These are phyloP conservation scores for Fomitopsis pulvina DNA, from an alignment of 768 basidiomycete genomes.

Conservation along the genomic window DNA sequence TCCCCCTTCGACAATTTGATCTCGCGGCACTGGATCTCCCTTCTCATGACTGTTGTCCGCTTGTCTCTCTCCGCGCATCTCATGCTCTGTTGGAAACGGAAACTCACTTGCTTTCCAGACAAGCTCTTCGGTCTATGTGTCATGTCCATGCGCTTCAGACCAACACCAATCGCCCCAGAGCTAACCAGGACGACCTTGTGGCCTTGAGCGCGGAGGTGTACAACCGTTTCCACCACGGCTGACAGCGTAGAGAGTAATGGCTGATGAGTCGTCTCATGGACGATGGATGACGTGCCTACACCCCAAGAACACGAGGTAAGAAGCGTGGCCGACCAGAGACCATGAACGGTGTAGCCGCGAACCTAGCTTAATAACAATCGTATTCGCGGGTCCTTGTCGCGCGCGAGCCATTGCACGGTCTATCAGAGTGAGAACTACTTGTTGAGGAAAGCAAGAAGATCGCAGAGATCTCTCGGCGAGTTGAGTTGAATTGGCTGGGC, in stretches of 20 bases:
- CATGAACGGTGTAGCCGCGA: background rate
- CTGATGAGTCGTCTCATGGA: constrained; percentile 89
- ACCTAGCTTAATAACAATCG: constrained; percentile 30
- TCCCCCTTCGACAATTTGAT: no score
- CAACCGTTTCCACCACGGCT: constrained; percentile 85
- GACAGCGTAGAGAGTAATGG: constrained; percentile 89
- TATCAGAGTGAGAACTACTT: no score
- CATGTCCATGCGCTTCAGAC: constrained; percentile 86
- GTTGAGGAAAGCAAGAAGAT: no score
- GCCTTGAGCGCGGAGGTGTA: constrained; percentile 67
- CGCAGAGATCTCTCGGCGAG: no score
- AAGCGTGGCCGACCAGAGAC: background rate
- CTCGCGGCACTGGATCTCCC: no score
- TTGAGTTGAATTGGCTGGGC: no score
- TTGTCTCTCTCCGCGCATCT: background rate
- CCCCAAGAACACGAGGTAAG: background rate
- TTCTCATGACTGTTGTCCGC: no score
- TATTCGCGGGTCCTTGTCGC: constrained; percentile 19
- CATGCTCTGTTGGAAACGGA: background rate
- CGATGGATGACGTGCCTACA: constrained; percentile 91
- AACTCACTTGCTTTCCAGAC: constrained; percentile 82
- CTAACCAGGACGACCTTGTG: constrained; percentile 95
- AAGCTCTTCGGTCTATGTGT: constrained; percentile 75
- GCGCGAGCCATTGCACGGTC: constrained; percentile 21
- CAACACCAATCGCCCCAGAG: constrained; percentile 97